Evolutionary conservation across 2,329 filamentous ascomycete species (phyloP).

Genomic region (Lachnum nothofagi): DNA sequence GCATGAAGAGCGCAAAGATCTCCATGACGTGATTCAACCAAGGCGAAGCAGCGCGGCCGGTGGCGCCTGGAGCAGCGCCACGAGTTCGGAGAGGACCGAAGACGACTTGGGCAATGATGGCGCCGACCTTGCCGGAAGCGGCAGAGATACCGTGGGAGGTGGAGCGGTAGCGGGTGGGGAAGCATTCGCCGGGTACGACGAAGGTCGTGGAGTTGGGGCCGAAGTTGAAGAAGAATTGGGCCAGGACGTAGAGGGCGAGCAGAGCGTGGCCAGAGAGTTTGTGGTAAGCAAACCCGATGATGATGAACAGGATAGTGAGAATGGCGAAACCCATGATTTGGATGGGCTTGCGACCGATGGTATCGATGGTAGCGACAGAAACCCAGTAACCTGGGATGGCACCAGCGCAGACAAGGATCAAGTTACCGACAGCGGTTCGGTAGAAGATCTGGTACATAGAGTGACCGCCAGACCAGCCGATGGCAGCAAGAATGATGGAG

Average conservation of each 20-base stretch:
- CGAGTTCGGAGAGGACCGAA: constrained; percentile 48
- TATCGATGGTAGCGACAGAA: constrained; percentile 69
- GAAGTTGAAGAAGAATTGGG: constrained; percentile 64
- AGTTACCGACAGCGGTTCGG: constrained; percentile 70
- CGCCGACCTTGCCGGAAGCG: constrained; percentile 35
- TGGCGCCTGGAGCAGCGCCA: constrained; percentile 28
- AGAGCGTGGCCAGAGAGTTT: constrained; percentile 45
- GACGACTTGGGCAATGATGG: constrained; percentile 41
- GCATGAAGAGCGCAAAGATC: constrained; percentile 77
- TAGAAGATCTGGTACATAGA: constrained; percentile 65
- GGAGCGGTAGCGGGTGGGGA: constrained; percentile 35
- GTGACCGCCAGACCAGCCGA: constrained; percentile 62
- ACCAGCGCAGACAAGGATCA: constrained; percentile 72
- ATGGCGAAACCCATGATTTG: constrained; percentile 60
- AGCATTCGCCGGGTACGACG: constrained; percentile 36
- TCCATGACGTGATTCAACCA: constrained; percentile 72
- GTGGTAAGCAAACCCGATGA: constrained; percentile 58
- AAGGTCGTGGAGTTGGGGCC: constrained; percentile 38
- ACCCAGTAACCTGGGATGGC: constrained; percentile 79
- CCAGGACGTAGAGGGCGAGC: constrained; percentile 58
- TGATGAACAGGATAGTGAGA: constrained; percentile 56
- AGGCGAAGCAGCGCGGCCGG: constrained; percentile 32
- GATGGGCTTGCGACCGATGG: constrained; percentile 72
- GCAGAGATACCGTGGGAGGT: constrained; percentile 36
- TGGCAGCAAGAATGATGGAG: constrained; percentile 64